Base-by-base conservation (phyloP, 495 filamentous ascomycete species). In the Staphylotrichum longicolle region DNA sequence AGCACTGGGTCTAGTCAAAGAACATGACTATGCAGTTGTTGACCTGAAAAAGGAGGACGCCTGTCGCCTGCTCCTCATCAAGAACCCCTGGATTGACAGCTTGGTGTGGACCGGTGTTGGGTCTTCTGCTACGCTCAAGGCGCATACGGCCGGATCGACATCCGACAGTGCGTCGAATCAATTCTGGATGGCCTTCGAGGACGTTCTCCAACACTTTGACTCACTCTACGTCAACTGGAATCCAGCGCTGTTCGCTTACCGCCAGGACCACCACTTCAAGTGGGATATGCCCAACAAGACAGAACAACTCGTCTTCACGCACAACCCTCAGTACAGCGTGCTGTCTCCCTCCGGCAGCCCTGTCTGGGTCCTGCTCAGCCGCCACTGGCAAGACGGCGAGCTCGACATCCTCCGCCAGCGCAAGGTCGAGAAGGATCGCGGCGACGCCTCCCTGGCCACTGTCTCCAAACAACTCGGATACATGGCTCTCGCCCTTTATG, bases 181-280 rank as follows among this genome's bases (percentile, higher is more conserved):
- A 32, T 96, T 98, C 70, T 97, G 94, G 93, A 96, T 98, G 78
- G 84, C 86, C 34, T 82, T 92, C 42, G 87, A 92, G 57, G 87
- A 90, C 54, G 84, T 96, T 7, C 81, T 91, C 37, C 92, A 94
- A 66, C 85, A 94, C 67, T 99, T 96, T 64, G 90, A 96, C 62
- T 95, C 93, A 32, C 81, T 98, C 35, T 99, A 98, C 73, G 77
- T 98, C 48, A 99, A 97, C 73, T 99, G 95, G 95, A 96, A 96
- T 66, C 93, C 95, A 6, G 83, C 81, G 3, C 77, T 96, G 7
- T 99, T 99, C 74, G 76, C 75, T 11, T 75, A 87, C 64, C 86
- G 90, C 34, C 85, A 96, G 70, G 92, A 98, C 67, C 82, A 91
- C 57, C 94, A 99, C 73, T 96, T 98, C 72, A 76, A 81, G 3